Percentiles rank a stretch among this genome's conserved stretches.
Conservation (phyloP, 176 grass and related monocot genomes). For the Hordeum vulgare region MorexV3_pseudomolecules_assembly NC_058523.1:461552807-461553306, state of each 20-base stretch:
- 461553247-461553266: slow-evolving; percentile 40
- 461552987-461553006: background rate
- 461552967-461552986: background rate
- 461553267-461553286: slow-evolving; percentile 23
- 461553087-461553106: background rate
- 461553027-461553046: background rate
- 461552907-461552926: background rate
- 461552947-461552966: background rate
- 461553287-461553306: slow-evolving; percentile 34
- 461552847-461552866: background rate
- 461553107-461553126: background rate
- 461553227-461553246: background rate
- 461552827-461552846: background rate
- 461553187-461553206: background rate
- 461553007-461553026: background rate
- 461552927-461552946: background rate
- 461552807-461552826: background rate
- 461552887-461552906: background rate
- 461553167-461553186: background rate
- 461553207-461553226: background rate
- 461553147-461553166: background rate
- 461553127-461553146: background rate
- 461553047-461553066: background rate
- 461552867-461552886: background rate
- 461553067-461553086: background rate